Evolutionary conservation across 805 yeast species (phyloP).

Genomic region (Starmerella lactis-condensi): DNA sequence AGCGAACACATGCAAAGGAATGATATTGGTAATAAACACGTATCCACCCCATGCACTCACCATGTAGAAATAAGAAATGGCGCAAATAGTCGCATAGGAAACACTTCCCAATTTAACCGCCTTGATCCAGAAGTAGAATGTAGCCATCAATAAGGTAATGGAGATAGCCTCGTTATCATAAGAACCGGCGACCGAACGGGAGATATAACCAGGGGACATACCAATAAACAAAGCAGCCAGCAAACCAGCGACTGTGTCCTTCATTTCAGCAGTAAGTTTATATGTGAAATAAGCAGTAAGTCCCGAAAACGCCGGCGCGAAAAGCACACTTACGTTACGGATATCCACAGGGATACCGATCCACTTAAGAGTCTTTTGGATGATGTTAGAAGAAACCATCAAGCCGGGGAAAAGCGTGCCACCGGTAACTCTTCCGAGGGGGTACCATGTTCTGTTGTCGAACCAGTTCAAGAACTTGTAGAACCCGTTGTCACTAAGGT

Average conservation of each 20-base stretch:
- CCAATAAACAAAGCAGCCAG: constrained; percentile 89
- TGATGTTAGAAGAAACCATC: constrained; percentile 90
- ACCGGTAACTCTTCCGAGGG: constrained; percentile 96
- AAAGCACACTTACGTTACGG: constrained; percentile 82
- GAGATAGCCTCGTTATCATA: constrained; percentile 99
- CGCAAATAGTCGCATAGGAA: constrained; percentile 64
- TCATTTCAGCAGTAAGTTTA: constrained; percentile 72
- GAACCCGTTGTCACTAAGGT: constrained; percentile 63
- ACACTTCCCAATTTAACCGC: constrained; percentile 81
- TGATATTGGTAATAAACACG: constrained; percentile 92
- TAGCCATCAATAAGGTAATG: constrained; percentile 82
- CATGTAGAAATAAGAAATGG: constrained; percentile 89
- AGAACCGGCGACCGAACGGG: constrained; percentile 96
- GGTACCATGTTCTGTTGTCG: constrained; percentile 98
- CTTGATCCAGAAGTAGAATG: constrained; percentile 91
- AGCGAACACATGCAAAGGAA: constrained; percentile 86
- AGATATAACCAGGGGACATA: constrained; percentile 95
- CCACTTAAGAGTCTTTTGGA: constrained; percentile 53
- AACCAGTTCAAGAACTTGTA: constrained; percentile 94
- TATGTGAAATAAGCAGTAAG: constrained; percentile 82
- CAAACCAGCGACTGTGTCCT: constrained; percentile 74
- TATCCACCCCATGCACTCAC: constrained; percentile 99
- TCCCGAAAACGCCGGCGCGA: constrained; percentile 93
- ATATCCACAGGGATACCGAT: constrained; percentile 75
- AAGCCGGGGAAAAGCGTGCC: constrained; percentile 96